Evolutionary conservation across 495 filamentous ascomycete genomes (phyloP).

Genomic region (Aspergillus hancockii): DNA sequence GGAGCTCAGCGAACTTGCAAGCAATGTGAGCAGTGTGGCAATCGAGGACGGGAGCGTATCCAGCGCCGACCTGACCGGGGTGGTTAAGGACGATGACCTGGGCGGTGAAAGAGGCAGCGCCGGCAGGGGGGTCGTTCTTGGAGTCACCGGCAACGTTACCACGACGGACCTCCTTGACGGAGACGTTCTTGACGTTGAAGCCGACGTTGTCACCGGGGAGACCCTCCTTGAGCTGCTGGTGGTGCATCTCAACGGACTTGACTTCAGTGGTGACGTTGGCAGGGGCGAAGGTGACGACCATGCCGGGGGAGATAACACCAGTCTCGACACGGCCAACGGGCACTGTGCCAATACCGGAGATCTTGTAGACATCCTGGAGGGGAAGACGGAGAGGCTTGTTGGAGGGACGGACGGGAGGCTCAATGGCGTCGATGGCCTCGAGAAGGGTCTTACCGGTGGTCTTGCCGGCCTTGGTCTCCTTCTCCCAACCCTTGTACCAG

Average conservation of each 20-base stretch:
- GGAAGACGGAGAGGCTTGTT: constrained; percentile 98
- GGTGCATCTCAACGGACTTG: constrained; percentile 99
- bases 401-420: constrained; percentile 79
- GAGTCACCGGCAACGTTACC: constrained; percentile 99
- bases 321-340: constrained; percentile 99
- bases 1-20: constrained; percentile 98
- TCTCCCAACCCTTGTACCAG: constrained; percentile 99
- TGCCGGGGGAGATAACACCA: constrained; percentile 94
- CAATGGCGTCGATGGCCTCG: constrained; percentile 97
- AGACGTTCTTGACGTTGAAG: constrained; percentile 99
- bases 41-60: constrained; percentile 97
- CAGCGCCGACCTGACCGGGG: constrained; percentile 98
- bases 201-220: constrained; percentile 98
- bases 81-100: constrained; percentile 99
- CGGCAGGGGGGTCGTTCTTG: constrained; percentile 97
- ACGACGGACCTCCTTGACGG: constrained; percentile 99
- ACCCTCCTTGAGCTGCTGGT: constrained; percentile 98
- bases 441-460: constrained; percentile 93
- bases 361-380: constrained; percentile 99
- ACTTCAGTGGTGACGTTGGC: constrained; percentile 99
- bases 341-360: constrained; percentile 99
- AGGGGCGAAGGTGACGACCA: constrained; percentile 87
- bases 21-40: constrained; percentile 99
- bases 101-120: constrained; percentile 90
- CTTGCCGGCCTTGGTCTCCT: constrained; percentile 95